phyloP scores from a whole-genome alignment of 441 rosid genomes.

The Sinapis alba region DNA sequence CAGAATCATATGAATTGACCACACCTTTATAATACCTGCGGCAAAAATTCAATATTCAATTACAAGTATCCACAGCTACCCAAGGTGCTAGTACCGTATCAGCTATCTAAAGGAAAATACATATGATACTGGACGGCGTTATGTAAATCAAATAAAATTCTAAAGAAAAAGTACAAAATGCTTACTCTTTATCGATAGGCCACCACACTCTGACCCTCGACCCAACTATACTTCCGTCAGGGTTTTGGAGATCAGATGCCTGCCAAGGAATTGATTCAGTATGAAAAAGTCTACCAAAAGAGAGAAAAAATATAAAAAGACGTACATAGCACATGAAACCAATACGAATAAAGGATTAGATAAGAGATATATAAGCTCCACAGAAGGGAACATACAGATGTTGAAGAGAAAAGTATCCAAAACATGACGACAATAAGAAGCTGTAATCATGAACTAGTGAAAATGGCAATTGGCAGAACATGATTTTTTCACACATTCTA shows the following conservation, averaged over 20 bases:
- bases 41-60: slow-evolving; percentile 12
- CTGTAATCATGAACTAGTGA: slow-evolving; percentile 11
- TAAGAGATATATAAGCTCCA: not conserved
- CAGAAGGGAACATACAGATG: not conserved
- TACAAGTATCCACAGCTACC: slow-evolving; percentile 14
- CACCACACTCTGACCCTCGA: slow-evolving; percentile 86
- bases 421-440: slow-evolving; percentile 14
- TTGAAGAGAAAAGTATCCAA: not conserved
- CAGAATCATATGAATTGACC: slow-evolving; percentile 60
- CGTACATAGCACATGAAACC: slow-evolving; percentile 3
- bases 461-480: slow-evolving; percentile 15
- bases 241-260: slow-evolving; percentile 54
- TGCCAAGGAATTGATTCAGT: slow-evolving; percentile 40
- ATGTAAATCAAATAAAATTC: slow-evolving; percentile 12
- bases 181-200: slow-evolving; percentile 87
- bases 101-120: slow-evolving; percentile 4
- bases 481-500: not conserved
- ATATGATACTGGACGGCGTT: not conserved
- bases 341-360: not conserved
- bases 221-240: slow-evolving; percentile 68
- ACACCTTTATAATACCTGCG: slow-evolving; percentile 85
- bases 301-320: not conserved
- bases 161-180: slow-evolving; percentile 17
- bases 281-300: slow-evolving; percentile 25
- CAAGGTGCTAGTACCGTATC: slow-evolving; percentile 14